Percentiles rank a stretch among this genome's conserved stretches.
Evolutionary conservation across 2,329 filamentous ascomycete species (phyloP).

Genomic region (Berkeleyomyces basicola): DNA sequence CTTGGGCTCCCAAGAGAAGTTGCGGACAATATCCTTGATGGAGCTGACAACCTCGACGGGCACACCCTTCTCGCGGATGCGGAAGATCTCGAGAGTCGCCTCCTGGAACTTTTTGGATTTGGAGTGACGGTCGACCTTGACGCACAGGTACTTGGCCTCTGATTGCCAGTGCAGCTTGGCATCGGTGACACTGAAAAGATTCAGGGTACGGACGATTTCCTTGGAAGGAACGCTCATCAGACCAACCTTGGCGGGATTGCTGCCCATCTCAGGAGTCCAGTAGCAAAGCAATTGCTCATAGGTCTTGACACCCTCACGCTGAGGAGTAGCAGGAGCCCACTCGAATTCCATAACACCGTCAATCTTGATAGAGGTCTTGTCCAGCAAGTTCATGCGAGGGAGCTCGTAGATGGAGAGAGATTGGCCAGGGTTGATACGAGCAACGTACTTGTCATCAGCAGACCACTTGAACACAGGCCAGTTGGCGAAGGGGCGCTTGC

Average conservation of each 20-base stretch:
- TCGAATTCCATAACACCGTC: constrained; percentile 96
- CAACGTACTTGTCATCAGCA: constrained; percentile 90
- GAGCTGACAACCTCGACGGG: constrained; percentile 95
- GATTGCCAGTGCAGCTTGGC: constrained; percentile 99
- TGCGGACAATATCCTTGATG: constrained; percentile 97
- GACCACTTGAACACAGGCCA: constrained; percentile 99
- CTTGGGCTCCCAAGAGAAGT: constrained; percentile 98
- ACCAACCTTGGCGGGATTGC: constrained; percentile 92
- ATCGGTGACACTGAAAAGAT: constrained; percentile 95
- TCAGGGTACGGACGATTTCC: constrained; percentile 82
- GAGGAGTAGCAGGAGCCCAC: constrained; percentile 75
- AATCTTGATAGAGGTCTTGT: constrained; percentile 87
- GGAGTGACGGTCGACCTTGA: constrained; percentile 96
- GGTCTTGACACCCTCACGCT: constrained; percentile 69
- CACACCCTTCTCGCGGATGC: constrained; percentile 90
- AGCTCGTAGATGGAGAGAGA: constrained; percentile 86
- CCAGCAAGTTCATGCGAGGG: constrained; percentile 74
- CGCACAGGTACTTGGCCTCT: constrained; percentile 80
- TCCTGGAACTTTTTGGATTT: constrained; percentile 98
- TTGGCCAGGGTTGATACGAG: constrained; percentile 71
- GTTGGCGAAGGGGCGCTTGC: constrained; percentile 61
- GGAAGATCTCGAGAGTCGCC: constrained; percentile 97
- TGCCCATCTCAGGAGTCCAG: constrained; percentile 97
- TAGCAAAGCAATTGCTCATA: constrained; percentile 96
- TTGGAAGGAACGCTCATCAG: constrained; percentile 94